Conservation (phyloP, 179 eudicot genomes). For the Silene vulgaris region DNA sequence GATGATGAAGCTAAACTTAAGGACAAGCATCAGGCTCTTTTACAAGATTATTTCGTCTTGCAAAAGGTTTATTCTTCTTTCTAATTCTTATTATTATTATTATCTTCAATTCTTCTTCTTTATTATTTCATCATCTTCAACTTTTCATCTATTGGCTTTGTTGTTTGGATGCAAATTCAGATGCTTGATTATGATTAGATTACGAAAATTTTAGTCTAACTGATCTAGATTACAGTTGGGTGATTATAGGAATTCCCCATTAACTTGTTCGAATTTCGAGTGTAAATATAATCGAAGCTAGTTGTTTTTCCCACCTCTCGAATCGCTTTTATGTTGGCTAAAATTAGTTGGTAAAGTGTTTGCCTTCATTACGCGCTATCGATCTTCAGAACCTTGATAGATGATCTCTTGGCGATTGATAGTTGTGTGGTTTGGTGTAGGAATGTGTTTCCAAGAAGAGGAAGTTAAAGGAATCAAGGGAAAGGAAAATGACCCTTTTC, state of each 20-base stretch:
- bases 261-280: not conserved
- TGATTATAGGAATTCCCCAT: too few relatives aligned
- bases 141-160: slow-evolving; percentile 17
- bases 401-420: not conserved
- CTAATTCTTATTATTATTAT: not conserved
- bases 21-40: slow-evolving; percentile 31
- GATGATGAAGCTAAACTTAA: slow-evolving; percentile 25
- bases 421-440: slow-evolving; percentile 13
- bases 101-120: not conserved
- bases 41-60: slow-evolving; percentile 37
- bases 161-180: slow-evolving; percentile 1
- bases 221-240: not conserved
- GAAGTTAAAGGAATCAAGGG: slow-evolving; percentile 36
- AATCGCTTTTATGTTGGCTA: not conserved
- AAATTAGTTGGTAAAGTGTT: not conserved
- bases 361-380: not conserved
- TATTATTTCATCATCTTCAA: not conserved
- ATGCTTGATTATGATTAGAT: not conserved
- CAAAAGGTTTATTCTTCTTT: slow-evolving; percentile 34
- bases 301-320: not conserved
- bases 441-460: slow-evolving; percentile 40
- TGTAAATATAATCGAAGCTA: not conserved
- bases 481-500: slow-evolving; percentile 28
- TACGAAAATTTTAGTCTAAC: not conserved
- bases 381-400: not conserved